Evolutionary conservation across 371 early-diverging fungal species (phyloP).

Genomic region (Actinomortierella wolfii): DNA sequence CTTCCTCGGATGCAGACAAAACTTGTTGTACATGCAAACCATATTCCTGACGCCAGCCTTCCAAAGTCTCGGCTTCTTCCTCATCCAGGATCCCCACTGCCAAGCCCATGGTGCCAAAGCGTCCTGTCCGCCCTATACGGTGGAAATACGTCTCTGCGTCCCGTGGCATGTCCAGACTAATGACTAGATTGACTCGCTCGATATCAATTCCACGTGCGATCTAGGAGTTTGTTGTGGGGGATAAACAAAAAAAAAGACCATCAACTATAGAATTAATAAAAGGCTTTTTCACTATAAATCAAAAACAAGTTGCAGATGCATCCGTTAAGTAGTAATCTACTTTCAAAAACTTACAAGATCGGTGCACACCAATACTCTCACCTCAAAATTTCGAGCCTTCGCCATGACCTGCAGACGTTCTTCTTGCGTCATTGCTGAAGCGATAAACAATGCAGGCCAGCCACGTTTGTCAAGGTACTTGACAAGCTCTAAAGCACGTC

Average conservation of each 20-base stretch:
- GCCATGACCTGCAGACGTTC: conserved; percentile 69
- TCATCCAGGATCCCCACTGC: conserved; percentile 49
- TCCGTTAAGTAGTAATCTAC: not conserved
- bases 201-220: conserved; percentile 71
- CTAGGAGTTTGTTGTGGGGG: conserved; percentile 8
- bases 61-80: conserved; percentile 38
- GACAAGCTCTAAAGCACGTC: conserved; percentile 57
- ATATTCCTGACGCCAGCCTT: conserved; percentile 31
- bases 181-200: conserved; percentile 65
- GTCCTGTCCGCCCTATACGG: conserved; percentile 74
- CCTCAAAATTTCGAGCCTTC: conserved; percentile 65
- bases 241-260: not conserved
- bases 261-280: not conserved
- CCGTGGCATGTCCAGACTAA: conserved; percentile 66
- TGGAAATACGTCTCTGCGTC: conserved; percentile 68
- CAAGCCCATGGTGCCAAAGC: conserved; percentile 58
- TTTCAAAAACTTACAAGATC: conserved; percentile 58
- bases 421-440: conserved; percentile 56
- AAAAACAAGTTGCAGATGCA: no score
- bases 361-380: conserved; percentile 79
- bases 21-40: conserved; percentile 30
- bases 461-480: conserved; percentile 61
- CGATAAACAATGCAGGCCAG: conserved; percentile 61
- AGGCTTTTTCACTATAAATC: conserved; percentile 1
- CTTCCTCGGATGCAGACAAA: not conserved